Conservation (phyloP, 1,284 basidiomycete genomes). For the Austroboletus rostrupii region DNA sequence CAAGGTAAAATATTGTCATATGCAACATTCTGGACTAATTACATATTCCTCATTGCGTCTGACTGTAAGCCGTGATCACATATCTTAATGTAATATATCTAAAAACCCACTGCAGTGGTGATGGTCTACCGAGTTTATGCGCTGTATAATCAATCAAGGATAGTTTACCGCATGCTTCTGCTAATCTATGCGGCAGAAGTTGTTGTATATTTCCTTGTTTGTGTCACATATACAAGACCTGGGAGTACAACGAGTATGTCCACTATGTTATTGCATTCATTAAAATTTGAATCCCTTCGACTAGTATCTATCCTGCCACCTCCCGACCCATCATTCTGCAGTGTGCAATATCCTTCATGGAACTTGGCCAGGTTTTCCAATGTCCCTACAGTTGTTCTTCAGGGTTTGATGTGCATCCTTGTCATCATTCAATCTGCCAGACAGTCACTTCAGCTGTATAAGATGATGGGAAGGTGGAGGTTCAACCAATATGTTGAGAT, state of each 20-base stretch:
- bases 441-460: conserved; percentile 5
- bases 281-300: too few species aligned
- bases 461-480: conserved; percentile 1
- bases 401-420: conserved; percentile 9
- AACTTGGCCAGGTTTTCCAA: conserved; percentile 6
- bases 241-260: not conserved
- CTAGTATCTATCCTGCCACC: not conserved
- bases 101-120: not conserved
- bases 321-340: conserved; percentile 4
- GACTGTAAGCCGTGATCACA: conserved; percentile 6
- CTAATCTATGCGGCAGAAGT: conserved; percentile 1
- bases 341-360: conserved; percentile 10
- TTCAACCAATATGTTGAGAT: conserved; percentile 10
- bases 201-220: not conserved
- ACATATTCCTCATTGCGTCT: not conserved
- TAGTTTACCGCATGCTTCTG: conserved; percentile 4
- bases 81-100: not conserved
- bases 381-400: conserved; percentile 5
- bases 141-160: conserved; percentile 1
- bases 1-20: not conserved
- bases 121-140: conserved; percentile 15
- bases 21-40: not conserved
- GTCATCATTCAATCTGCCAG: not conserved
- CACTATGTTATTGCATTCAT: not conserved
- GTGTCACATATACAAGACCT: not conserved